A percentile compares a stretch with the other conserved stretches of the same genome.
phyloP scores from a whole-genome alignment of 2,329 filamentous ascomycete species.

The Decorospora gaudefroyi region DNA sequence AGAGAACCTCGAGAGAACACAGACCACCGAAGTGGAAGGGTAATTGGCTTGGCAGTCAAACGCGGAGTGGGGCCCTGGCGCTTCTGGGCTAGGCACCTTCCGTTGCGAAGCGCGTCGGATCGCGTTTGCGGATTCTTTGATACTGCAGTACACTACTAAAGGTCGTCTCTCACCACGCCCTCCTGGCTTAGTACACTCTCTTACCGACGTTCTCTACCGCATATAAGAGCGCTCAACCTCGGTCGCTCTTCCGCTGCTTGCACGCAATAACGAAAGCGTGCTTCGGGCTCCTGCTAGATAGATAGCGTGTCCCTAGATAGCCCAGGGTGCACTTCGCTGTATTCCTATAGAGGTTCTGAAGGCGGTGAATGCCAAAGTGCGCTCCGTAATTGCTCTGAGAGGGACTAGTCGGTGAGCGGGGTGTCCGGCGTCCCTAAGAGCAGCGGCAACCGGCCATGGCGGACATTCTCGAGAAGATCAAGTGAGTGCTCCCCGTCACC shows the following conservation, averaged over 20 bases:
- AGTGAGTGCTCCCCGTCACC: constrained; percentile 29
- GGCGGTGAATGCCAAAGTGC: constrained; percentile 17
- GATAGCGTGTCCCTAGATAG: constrained; percentile 18
- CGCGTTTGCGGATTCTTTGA: constrained; percentile 35
- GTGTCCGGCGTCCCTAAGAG: constrained; percentile 6
- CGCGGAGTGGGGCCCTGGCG: constrained; percentile 28
- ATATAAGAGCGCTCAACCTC: background rate
- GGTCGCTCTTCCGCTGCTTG: background rate
- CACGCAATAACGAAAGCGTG: constrained; percentile 3
- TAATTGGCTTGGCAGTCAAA: constrained; percentile 31
- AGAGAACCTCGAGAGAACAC: no score
- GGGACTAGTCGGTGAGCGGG: constrained; percentile 7
- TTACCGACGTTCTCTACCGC: constrained; percentile 7
- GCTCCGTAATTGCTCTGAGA: constrained; percentile 11
- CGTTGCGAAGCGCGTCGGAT: constrained; percentile 30
- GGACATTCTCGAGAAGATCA: constrained; percentile 42
- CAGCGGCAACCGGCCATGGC: constrained; percentile 33
- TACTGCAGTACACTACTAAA: no score
- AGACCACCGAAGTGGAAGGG: constrained; percentile 21
- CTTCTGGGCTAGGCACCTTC: no score
- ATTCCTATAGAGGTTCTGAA: constrained; percentile 6
- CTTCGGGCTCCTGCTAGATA: constrained; percentile 7
- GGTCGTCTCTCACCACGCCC: no score
- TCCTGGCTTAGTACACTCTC: constrained; percentile 3
- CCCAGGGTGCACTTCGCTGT: constrained; percentile 3